Evolutionary conservation across 2,329 filamentous ascomycete species (phyloP).

Genomic region (Fusarium subglutinans): DNA sequence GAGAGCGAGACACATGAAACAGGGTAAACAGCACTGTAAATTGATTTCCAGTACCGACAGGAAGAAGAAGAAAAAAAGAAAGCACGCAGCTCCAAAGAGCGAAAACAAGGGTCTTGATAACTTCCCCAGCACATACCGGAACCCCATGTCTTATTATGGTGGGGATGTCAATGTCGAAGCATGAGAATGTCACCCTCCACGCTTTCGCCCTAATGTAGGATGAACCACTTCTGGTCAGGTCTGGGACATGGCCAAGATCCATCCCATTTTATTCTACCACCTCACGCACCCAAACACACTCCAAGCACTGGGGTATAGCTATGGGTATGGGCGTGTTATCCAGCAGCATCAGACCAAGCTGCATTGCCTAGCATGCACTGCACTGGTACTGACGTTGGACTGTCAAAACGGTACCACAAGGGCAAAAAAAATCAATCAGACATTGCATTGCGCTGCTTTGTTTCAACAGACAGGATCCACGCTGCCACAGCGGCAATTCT

Average conservation of each 20-base stretch:
- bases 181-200: conserved; percentile 45
- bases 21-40: background rate
- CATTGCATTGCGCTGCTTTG: conserved; percentile 14
- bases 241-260: conserved; percentile 41
- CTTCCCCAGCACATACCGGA: conserved; percentile 34
- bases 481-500: conserved; percentile 31
- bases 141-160: conserved; percentile 32
- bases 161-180: conserved; percentile 38
- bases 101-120: conserved; percentile 38
- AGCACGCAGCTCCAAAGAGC: background rate
- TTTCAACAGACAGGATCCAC: conserved; percentile 33
- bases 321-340: conserved; percentile 13
- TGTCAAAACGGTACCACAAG: conserved; percentile 19
- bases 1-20: conserved; percentile 2
- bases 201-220: conserved; percentile 47
- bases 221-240: conserved; percentile 45
- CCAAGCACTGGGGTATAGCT: conserved; percentile 3
- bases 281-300: conserved; percentile 27
- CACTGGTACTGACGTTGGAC: conserved; percentile 17
- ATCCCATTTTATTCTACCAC: conserved; percentile 41
- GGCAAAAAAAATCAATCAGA: background rate
- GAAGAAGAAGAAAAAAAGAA: background rate
- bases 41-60: background rate
- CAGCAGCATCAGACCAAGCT: background rate
- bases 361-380: background rate